Base-by-base conservation (phyloP, 306 rosid species). In the Inga oerstediana region DNA sequence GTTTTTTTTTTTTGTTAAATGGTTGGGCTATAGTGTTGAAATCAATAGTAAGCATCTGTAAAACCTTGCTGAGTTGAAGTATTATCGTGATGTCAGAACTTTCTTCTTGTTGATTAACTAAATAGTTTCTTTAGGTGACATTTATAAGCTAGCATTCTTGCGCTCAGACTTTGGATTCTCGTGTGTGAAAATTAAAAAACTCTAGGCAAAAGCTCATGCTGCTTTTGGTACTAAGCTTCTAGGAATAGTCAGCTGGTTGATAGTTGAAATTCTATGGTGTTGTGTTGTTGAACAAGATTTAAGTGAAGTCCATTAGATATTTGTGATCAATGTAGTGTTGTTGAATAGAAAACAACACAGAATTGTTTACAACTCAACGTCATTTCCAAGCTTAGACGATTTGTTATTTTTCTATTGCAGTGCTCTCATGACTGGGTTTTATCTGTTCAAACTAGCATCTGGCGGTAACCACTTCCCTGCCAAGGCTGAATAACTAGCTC, bases 391-490 rank as follows among this genome's bases (percentile, higher is more conserved):
- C 74, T 83, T 72, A 76, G 44, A 35, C n/a, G 5, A 66, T 2
- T 71, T 83, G 48, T 69, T 14, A 6, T 41, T 30, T 58, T 2
- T 65, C 56, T 72, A 54, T 67, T 90, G 89, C 89, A 92, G 93
- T 62, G 89, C 88, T 76, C 78, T 92, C 64, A 92, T 92, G 93
- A 87, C 89, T 8, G 84, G 72, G 43, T 91, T 91, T 81, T 91
- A 88, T 85, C 79, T 88, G 84, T 88, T 48, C 92, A 91, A 91
- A 88, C 75, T 90, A 39, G 92, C 86, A 69, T 85, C 86, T 4
- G 95, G 95, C 8, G 95, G 95, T 77, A 91, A 91, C 88, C 92
- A 88, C 54, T 70, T 91, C 71, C 88, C 91, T 20, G 85, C 81
- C 64, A 91, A 91, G 85, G 88, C 82, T 4, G 77, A 89, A 48